Percentiles rank a stretch among this genome's conserved stretches.
Evolutionary conservation across 1,284 basidiomycete genomes (phyloP).

Genomic region (Inonotus obliquus): DNA sequence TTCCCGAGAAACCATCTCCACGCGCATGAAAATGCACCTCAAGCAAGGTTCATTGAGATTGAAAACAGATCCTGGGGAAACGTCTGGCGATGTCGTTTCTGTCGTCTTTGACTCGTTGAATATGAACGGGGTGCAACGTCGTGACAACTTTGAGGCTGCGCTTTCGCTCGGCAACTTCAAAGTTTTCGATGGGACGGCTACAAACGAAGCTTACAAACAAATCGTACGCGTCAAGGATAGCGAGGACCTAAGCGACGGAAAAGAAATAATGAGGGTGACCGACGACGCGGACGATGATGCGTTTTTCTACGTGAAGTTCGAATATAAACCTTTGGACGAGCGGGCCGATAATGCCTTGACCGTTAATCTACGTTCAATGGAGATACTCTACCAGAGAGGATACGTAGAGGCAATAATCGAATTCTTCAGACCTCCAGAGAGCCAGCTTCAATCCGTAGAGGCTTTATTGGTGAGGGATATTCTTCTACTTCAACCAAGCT

Average conservation of each 20-base stretch:
- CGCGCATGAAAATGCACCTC: slow-evolving; percentile 74
- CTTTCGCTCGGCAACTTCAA: slow-evolving; percentile 86
- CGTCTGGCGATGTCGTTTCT: slow-evolving; percentile 73
- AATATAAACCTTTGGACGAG: slow-evolving; percentile 90
- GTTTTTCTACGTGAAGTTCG: slow-evolving; percentile 92
- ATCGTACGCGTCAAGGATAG: slow-evolving; percentile 88
- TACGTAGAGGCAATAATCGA: slow-evolving; percentile 91
- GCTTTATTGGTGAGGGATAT: slow-evolving; percentile 63
- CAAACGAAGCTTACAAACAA: slow-evolving; percentile 81
- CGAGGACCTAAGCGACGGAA: slow-evolving; percentile 7
- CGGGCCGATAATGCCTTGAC: slow-evolving; percentile 91
- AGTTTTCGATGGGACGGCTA: slow-evolving; percentile 89
- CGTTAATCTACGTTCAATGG: slow-evolving; percentile 93
- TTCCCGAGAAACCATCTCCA: slow-evolving; percentile 80
- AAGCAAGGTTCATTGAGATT: slow-evolving; percentile 86
- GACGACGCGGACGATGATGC: slow-evolving; percentile 50
- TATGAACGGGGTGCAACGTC: slow-evolving; percentile 82
- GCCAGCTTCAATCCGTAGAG: slow-evolving; percentile 94
- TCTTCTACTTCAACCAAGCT: neutral
- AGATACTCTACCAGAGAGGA: slow-evolving; percentile 94
- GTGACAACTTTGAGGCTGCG: slow-evolving; percentile 80
- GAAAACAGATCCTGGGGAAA: slow-evolving; percentile 63
- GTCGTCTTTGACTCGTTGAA: slow-evolving; percentile 88
- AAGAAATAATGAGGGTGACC: slow-evolving; percentile 26
- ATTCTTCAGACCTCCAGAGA: slow-evolving; percentile 94